A percentile compares a stretch with the other conserved stretches of the same genome.
phyloP scores from a whole-genome alignment of 331 rosid genomes.

The Malus hybrid region DNA sequence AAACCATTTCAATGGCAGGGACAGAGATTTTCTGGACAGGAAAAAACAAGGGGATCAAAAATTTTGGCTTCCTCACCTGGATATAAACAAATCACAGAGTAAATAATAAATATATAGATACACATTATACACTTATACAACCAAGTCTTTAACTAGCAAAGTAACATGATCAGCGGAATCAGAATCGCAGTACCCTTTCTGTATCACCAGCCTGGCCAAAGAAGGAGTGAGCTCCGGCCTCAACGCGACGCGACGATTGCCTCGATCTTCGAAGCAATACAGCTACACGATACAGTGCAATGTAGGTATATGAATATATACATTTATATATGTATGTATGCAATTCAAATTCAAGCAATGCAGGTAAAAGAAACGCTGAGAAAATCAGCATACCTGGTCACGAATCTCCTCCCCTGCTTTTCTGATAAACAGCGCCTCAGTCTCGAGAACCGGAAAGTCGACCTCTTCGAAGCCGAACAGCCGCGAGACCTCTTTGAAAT shows the following conservation, averaged over 20 bases:
- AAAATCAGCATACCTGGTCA: slow-evolving; percentile 56
- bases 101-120: slow-evolving; percentile 11
- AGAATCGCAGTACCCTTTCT: slow-evolving; percentile 67
- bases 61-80: slow-evolving; percentile 30
- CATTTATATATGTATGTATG: background rate
- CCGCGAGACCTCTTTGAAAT: slow-evolving; percentile 82
- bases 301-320: background rate
- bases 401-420: slow-evolving; percentile 97
- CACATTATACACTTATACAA: background rate
- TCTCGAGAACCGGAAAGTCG: slow-evolving; percentile 89
- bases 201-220: slow-evolving; percentile 87
- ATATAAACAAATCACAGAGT: slow-evolving; percentile 26
- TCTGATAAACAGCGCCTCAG: slow-evolving; percentile 78
- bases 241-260: slow-evolving; percentile 89
- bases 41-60: slow-evolving; percentile 33
- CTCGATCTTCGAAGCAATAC: slow-evolving; percentile 94
- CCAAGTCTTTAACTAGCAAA: background rate
- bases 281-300: slow-evolving; percentile 40
- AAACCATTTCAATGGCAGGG: slow-evolving; percentile 95
- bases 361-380: background rate
- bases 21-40: slow-evolving; percentile 66
- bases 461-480: slow-evolving; percentile 84
- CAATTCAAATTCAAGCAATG: background rate
- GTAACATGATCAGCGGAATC: background rate
- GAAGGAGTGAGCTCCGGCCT: slow-evolving; percentile 99